Conservation (phyloP, 2,329 filamentous ascomycete species). For the Eutypella sp. region DNA sequence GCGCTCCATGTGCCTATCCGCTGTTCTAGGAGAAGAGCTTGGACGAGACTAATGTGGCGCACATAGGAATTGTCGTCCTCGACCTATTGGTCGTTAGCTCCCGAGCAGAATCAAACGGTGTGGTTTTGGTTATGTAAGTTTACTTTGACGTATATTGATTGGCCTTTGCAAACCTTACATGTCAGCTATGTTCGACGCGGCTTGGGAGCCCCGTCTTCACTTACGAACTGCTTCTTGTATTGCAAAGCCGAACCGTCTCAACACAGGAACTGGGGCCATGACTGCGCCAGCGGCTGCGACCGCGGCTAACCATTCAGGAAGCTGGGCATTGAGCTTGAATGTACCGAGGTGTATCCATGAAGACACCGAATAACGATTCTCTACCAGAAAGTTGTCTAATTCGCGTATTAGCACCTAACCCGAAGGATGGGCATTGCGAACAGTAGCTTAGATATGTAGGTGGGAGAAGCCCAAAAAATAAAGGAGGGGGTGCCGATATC, state of each 20-base stretch:
- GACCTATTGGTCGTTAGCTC: slow-evolving; percentile 30
- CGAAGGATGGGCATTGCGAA: too few relatives aligned
- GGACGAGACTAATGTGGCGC: slow-evolving; percentile 42
- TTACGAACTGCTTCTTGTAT: slow-evolving; percentile 47
- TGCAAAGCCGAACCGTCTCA: slow-evolving; percentile 57
- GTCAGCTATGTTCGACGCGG: not conserved
- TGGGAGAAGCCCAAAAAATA: not conserved
- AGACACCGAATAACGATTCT: not conserved
- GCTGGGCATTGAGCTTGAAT: slow-evolving; percentile 49
- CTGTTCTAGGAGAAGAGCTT: slow-evolving; percentile 43
- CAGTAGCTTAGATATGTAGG: too few relatives aligned
- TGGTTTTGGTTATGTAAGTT: not conserved
- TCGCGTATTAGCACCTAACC: not conserved
- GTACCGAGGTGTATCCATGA: slow-evolving; percentile 57
- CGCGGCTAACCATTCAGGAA: slow-evolving; percentile 55
- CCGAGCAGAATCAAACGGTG: not conserved
- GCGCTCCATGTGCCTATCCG: slow-evolving; percentile 52
- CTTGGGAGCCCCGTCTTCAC: slow-evolving; percentile 8
- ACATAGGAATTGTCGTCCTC: slow-evolving; percentile 45
- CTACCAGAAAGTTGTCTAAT: not conserved
- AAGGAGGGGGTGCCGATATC: slow-evolving; percentile 49
- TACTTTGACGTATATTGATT: slow-evolving; percentile 4
- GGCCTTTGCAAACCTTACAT: slow-evolving; percentile 4
- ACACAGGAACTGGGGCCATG: slow-evolving; percentile 49
- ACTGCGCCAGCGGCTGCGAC: slow-evolving; percentile 58